Percentiles rank a stretch among this genome's conserved stretches.
Conservation (phyloP, 345 rosid genomes). For the Rhodamnia rubescens region DNA sequence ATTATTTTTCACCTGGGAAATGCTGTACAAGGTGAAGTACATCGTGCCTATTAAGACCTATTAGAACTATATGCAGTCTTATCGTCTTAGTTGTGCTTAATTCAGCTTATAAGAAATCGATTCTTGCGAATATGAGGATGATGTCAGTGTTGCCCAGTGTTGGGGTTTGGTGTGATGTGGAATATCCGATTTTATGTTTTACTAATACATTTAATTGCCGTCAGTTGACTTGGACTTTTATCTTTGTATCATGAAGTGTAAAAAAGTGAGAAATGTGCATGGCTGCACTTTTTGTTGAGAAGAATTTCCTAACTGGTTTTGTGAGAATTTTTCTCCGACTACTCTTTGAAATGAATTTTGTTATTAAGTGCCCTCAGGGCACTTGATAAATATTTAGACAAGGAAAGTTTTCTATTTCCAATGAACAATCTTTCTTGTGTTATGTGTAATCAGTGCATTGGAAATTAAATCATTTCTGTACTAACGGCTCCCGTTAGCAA, state of each 20-base stretch:
- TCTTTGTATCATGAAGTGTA: background rate
- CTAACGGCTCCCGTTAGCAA: background rate
- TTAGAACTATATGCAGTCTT: background rate
- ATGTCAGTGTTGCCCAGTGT: background rate
- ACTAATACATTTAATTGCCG: background rate
- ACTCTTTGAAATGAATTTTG: background rate
- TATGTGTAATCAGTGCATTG: background rate
- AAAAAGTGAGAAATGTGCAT: background rate
- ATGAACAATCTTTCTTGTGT: background rate
- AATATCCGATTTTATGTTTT: background rate
- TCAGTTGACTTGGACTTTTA: background rate
- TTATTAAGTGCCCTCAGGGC: background rate
- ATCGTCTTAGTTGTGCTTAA: background rate
- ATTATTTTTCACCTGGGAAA: background rate
- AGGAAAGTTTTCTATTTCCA: background rate
- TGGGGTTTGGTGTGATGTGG: background rate
- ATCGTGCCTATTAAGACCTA: background rate
- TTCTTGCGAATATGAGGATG: background rate
- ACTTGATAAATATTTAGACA: background rate
- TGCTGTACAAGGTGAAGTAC: background rate
- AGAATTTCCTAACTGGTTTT: background rate
- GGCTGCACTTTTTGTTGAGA: background rate
- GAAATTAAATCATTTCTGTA: background rate
- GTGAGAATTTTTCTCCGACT: background rate
- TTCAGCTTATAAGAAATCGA: background rate